phyloP scores from a whole-genome alignment of 2,329 filamentous ascomycete genomes.

The Exophiala alcalophila region DNA sequence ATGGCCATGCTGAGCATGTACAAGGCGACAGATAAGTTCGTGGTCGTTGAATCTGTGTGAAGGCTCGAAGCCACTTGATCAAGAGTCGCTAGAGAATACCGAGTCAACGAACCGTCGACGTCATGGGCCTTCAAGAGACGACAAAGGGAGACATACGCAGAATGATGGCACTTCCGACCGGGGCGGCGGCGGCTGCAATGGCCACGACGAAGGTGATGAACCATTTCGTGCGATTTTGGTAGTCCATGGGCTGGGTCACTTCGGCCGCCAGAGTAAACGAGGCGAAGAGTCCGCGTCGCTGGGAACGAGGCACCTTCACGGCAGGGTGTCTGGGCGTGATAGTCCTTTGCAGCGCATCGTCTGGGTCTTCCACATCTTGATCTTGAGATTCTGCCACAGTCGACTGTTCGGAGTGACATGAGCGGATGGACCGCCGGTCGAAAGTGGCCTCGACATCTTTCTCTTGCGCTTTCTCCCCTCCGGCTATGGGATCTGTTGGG shows the following conservation, averaged over 20 bases:
- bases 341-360: conserved; percentile 29
- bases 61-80: conserved; percentile 62
- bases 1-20: conserved; percentile 83
- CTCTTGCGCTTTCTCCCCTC: conserved; percentile 6
- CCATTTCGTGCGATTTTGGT: conserved; percentile 76
- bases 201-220: conserved; percentile 75
- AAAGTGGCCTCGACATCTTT: conserved; percentile 6
- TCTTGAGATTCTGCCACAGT: conserved; percentile 18
- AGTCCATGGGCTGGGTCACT: conserved; percentile 71
- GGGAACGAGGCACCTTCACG: conserved; percentile 49
- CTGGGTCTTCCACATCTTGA: conserved; percentile 21
- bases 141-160: conserved; percentile 59
- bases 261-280: conserved; percentile 72
- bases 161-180: conserved; percentile 80
- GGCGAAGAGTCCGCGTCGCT: conserved; percentile 70
- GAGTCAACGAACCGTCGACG: not conserved
- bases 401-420: conserved; percentile 12
- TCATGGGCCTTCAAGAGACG: not conserved
- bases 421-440: conserved; percentile 14
- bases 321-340: conserved; percentile 37
- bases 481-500: no score
- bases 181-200: conserved; percentile 71
- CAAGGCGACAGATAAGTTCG: conserved; percentile 72
- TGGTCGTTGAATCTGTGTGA: conserved; percentile 60
- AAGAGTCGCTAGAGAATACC: conserved; percentile 60